Base-by-base conservation (phyloP, 805 yeast genomes). In the Barnettozyma pratensis region DNA sequence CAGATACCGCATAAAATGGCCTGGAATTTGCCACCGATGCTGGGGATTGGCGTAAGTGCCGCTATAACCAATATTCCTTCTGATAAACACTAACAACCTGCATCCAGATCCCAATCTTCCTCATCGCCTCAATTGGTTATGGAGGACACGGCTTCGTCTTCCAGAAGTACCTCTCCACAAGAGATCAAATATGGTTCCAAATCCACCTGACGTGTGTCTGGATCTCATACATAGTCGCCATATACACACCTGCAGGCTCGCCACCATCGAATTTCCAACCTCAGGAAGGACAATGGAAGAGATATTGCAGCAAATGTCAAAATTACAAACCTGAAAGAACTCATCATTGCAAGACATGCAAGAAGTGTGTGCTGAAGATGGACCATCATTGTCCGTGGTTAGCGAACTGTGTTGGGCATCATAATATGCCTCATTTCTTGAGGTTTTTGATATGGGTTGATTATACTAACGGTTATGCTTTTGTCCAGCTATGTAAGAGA, bases 381-480 rank as follows among this genome's bases (percentile, higher is more conserved):
- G 97, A 90, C 64, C 97, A 90, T 63, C 97, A 90, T 67, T 83
- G 85, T 62, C 96, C 97, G 0, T 91, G 97, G 97, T 88, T 96
- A 0, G 77, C 80, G 64, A 91, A 87, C 61, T 91, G 97, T 61
- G 92, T 91, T 25, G 97, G 97, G 0, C 81, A 80, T 61, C 64
- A 66, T 0, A 91, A 91, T 60, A 72, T 80, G 63, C 88, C 96
- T 0, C 91, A 87, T 62, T 91, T 91, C 62, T 58, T 86, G 53
- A 70, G 97, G 47, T 91, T 91, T 61, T 59, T 91, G 35, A 57
- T 74, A 9, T 83, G 90, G 86, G 83, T 87, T 2, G 63, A 77
- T 25, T 59, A 74, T 34, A 70, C 82, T 1, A 74, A 84, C 1
- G 69, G 72, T 1, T 72, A 68, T 53, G 76, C 81, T 0, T 60